phyloP scores from a whole-genome alignment of 192 early-diverging fungal species.

The Backusella morwellensis region DNA sequence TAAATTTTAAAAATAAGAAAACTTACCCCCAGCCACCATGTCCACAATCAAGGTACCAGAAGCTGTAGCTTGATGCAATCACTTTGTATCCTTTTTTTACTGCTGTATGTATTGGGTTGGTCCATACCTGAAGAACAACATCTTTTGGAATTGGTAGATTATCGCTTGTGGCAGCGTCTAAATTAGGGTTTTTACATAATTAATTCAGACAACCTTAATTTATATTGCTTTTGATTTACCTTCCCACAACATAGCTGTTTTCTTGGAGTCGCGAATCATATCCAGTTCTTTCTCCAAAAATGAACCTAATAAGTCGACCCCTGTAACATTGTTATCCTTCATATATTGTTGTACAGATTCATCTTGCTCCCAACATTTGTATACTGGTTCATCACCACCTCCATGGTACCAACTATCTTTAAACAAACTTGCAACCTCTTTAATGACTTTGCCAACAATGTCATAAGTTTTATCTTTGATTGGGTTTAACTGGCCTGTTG shows the following conservation, averaged over 20 bases:
- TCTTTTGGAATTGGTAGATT: constrained; percentile 50
- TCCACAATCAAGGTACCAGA: constrained; percentile 81
- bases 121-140: constrained; percentile 72
- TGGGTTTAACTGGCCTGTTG: constrained; percentile 82
- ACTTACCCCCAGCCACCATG: constrained; percentile 67
- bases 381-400: constrained; percentile 77
- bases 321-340: constrained; percentile 26
- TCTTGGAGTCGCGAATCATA: constrained; percentile 37
- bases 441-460: constrained; percentile 61
- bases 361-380: constrained; percentile 63
- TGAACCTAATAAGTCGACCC: constrained; percentile 24
- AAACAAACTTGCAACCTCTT: constrained; percentile 67
- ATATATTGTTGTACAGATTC: constrained; percentile 37
- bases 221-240: constrained; percentile 39
- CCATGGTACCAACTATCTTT: constrained; percentile 70
- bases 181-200: neutral
- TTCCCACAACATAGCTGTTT: constrained; percentile 76
- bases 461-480: constrained; percentile 59
- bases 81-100: constrained; percentile 60
- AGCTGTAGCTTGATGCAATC: constrained; percentile 60
- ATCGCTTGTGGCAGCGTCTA: constrained; percentile 52
- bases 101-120: constrained; percentile 58
- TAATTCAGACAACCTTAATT: neutral
- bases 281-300: constrained; percentile 51
- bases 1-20: neutral